These are phyloP conservation scores for Clohesyomyces aquaticus DNA, from an alignment of 495 filamentous ascomycete species.

Conservation along the genomic window DNA sequence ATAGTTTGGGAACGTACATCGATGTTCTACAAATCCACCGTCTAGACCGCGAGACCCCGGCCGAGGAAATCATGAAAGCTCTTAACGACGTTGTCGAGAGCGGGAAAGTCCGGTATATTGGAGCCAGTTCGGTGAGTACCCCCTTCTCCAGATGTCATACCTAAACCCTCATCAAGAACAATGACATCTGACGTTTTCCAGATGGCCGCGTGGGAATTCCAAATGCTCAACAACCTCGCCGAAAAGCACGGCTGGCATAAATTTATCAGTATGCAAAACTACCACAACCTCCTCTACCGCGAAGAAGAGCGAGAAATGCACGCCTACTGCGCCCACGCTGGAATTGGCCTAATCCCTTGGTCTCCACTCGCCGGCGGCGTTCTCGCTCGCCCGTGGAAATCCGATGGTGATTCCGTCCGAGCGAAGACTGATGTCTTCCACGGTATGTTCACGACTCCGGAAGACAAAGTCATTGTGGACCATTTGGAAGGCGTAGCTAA, in stretches of 20 bases:
- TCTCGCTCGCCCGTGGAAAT: constrained; percentile 36
- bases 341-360: constrained; percentile 42
- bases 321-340: constrained; percentile 37
- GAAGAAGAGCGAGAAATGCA: constrained; percentile 55
- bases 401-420: constrained; percentile 15
- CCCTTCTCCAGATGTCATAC: neutral
- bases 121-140: constrained; percentile 44
- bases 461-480: constrained; percentile 37
- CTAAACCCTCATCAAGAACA: neutral
- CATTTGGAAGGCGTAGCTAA: constrained; percentile 41
- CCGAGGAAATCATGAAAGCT: constrained; percentile 73
- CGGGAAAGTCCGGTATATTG: constrained; percentile 59
- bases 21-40: constrained; percentile 78
- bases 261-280: constrained; percentile 65
- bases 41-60: constrained; percentile 59
- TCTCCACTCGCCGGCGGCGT: constrained; percentile 35
- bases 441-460: constrained; percentile 11
- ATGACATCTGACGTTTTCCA: neutral
- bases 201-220: constrained; percentile 65
- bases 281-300: constrained; percentile 59
- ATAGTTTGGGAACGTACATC: constrained; percentile 70
- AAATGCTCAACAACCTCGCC: constrained; percentile 59
- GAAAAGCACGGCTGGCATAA: constrained; percentile 58
- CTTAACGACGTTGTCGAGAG: constrained; percentile 62
- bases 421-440: constrained; percentile 16